phyloP scores from a whole-genome alignment of 257 asterid species.

The Mitragyna speciosa region DNA sequence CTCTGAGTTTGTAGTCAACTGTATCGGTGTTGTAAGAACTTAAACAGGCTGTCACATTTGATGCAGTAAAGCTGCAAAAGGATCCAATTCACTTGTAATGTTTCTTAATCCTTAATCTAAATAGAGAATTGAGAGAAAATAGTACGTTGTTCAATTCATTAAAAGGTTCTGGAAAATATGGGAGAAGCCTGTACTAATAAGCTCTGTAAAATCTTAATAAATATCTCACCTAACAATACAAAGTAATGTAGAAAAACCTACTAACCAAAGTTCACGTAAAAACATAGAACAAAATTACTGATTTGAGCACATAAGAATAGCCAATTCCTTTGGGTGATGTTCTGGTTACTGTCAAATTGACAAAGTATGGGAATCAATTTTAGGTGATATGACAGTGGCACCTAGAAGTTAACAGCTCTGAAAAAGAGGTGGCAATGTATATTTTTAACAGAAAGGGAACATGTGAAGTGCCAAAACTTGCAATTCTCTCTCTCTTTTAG shows the following conservation, averaged over 20 bases:
- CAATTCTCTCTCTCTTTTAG: not conserved
- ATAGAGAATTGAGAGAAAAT: not conserved
- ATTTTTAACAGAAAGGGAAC: no score
- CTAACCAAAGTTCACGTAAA: no score
- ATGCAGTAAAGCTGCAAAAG: not conserved
- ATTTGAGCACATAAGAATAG: no score
- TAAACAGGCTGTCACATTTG: not conserved
- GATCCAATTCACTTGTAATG: no score
- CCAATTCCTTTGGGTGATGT: not conserved
- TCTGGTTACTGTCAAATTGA: not conserved
- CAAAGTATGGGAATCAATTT: not conserved
- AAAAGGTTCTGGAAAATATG: not conserved
- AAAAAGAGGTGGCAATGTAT: not conserved
- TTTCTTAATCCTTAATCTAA: no score
- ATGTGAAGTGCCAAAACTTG: not conserved
- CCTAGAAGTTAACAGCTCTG: not conserved
- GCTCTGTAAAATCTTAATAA: not conserved
- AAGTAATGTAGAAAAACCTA: not conserved
- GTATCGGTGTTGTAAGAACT: not conserved
- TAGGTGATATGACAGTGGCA: not conserved
- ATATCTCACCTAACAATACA: not conserved
- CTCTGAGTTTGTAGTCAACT: not conserved
- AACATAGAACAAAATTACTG: not conserved
- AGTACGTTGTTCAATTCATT: not conserved
- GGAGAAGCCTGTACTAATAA: not conserved